Base-by-base conservation (phyloP, 2,329 filamentous ascomycete species). In the Clathrospora elynae region DNA sequence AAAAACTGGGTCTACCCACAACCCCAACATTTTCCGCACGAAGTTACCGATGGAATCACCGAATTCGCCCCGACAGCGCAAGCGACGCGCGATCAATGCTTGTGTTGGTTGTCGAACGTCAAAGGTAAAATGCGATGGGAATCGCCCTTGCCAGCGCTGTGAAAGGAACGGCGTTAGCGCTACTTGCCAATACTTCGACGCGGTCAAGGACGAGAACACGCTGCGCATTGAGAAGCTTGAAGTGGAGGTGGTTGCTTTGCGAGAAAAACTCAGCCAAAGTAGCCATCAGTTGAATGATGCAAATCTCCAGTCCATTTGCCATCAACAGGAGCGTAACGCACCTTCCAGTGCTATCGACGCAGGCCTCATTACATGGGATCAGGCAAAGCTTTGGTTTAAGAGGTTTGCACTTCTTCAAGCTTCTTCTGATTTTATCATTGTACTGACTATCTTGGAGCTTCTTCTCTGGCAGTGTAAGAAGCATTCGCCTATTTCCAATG, bases 81-180 rank as follows among this genome's bases (percentile, higher is more conserved):
- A 67, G 56, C 57, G 63, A 14, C 57, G 64, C 18, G 64, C 63
- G 8, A 66, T 67, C 49, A 61, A 66, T 35, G 64, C 64, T 10
- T 68, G 65, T 46, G 42, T 47, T 18, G 31, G 39, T 17, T 68
- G 65, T 42, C 61, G 65, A 24, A 53, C 53, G 5, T 64, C 64
- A 16, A 68, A 68, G 38, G 65, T 68, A 8, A 53, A 59, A 29
- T 68, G 65, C 37, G 60, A 67, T 46, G 63, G 65, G 7, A 49
- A 53, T 6, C 55, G 53, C 6, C 65, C 65, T 6, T 68, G 65
- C 31, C 49, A 56, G 39, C 55, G 65, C n/a, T 68, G 63, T 43
- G 44, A 52, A 3, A 45, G 49, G n/a, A 66, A 63, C 22, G 43
- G 54, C 31, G 24, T 50, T 5, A 25, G 54, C 31, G 24, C 51